Conservation (phyloP, 2,329 filamentous ascomycete species). For the Zymoseptoria passerinii region DNA sequence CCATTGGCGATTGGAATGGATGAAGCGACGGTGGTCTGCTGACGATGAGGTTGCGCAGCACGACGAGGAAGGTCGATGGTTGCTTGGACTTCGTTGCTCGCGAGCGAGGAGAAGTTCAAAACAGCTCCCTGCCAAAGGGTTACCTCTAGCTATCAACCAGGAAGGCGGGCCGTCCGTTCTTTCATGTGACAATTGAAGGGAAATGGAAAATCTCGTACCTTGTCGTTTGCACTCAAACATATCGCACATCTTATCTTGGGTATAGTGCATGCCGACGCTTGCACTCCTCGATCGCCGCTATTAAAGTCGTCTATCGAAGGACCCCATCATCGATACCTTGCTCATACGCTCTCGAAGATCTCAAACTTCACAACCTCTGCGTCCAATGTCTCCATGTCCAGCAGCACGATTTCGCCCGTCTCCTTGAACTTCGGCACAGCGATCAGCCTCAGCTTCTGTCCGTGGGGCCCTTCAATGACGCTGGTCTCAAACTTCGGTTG, state of each 20-base stretch:
- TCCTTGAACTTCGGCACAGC: constrained; percentile 73
- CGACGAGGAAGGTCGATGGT: background rate
- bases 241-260: background rate
- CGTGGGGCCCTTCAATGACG: constrained; percentile 44
- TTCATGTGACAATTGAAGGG: background rate
- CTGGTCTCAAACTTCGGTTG: constrained; percentile 55
- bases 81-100: background rate
- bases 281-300: background rate
- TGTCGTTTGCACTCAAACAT: background rate
- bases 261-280: background rate
- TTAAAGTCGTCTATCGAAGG: background rate
- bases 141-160: background rate
- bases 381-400: constrained; percentile 80
- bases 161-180: background rate
- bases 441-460: constrained; percentile 68
- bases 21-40: no score
- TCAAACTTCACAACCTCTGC: constrained; percentile 60
- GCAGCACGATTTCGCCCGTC: constrained; percentile 69
- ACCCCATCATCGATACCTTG: background rate
- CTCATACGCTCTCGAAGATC: constrained; percentile 22
- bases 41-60: no score
- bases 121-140: background rate
- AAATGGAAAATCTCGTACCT: background rate
- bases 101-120: background rate
- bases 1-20: no score